Conservation (phyloP, 225 moss, liverwort and hornwort species). For the Polytrichum formosum region DNA sequence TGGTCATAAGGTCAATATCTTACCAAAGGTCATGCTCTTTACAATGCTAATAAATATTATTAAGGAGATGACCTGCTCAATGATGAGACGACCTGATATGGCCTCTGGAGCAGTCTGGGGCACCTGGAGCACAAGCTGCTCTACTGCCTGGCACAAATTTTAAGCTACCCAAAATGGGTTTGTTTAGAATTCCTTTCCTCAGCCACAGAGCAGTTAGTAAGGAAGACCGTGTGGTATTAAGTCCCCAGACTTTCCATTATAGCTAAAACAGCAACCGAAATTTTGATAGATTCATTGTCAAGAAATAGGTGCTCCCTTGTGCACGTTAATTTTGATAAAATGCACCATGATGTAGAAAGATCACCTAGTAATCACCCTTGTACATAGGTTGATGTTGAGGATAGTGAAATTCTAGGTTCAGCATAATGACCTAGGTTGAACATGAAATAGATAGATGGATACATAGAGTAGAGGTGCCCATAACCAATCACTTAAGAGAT, state of each 20-base stretch:
- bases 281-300: too few relatives aligned
- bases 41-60: background rate
- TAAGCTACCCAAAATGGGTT: background rate
- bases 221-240: too few relatives aligned
- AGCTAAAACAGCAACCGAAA: too few relatives aligned
- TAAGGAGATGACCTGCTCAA: constrained; percentile 55
- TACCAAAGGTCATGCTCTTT: background rate
- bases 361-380: background rate
- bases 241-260: too few relatives aligned
- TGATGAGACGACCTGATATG: constrained; percentile 54
- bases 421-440: background rate
- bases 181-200: too few relatives aligned
- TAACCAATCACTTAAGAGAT: too few relatives aligned
- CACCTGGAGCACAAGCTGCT: constrained; percentile 63
- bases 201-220: too few relatives aligned
- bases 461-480: background rate
- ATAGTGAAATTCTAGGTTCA: background rate
- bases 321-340: too few relatives aligned
- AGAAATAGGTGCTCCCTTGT: too few relatives aligned
- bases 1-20: too few relatives aligned
- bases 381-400: background rate
- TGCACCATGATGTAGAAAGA: too few relatives aligned
- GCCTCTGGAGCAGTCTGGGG: constrained; percentile 40
- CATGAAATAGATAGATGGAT: background rate
- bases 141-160: constrained; percentile 47